A percentile compares a stretch with the other conserved stretches of the same genome.
Conservation (phyloP, 2,329 filamentous ascomycete species). For the Plenodomus tracheiphilus region DNA sequence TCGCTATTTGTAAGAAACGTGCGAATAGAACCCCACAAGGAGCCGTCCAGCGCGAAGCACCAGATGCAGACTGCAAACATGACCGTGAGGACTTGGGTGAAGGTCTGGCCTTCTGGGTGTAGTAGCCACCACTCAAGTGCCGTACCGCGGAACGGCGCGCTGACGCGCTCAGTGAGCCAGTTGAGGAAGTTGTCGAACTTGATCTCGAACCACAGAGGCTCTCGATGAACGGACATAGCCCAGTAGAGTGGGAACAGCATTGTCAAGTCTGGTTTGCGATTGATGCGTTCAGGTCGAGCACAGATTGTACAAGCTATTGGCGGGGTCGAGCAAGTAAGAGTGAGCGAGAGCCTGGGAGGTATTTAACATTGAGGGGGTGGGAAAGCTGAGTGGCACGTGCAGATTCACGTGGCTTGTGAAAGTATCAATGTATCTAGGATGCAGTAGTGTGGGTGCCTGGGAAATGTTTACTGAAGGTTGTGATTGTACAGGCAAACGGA, state of each 20-base stretch:
- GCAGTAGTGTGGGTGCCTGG: neutral
- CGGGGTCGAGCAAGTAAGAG: too few relatives aligned
- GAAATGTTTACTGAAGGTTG: too few relatives aligned
- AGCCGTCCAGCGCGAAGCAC: neutral
- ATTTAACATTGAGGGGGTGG: too few relatives aligned
- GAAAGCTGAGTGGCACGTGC: neutral
- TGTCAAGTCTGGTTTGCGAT: neutral
- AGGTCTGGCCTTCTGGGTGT: neutral
- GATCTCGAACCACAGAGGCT: neutral
- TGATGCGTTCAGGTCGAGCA: neutral
- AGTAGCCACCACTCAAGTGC: slow-evolving; percentile 1
- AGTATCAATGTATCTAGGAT: neutral
- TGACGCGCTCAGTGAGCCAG: neutral
- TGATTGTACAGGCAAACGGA: too few relatives aligned
- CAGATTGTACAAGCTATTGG: too few relatives aligned
- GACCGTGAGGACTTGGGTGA: neutral
- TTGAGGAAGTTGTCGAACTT: slow-evolving; percentile 1
- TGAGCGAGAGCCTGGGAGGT: too few relatives aligned
- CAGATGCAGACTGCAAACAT: neutral
- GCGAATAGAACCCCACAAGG: neutral
- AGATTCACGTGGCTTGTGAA: neutral
- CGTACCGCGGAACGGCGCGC: neutral
- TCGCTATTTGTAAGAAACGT: neutral
- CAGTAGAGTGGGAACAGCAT: neutral
- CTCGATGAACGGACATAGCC: neutral